Base-by-base conservation (phyloP, 805 yeast genomes). In the Candida lessepsii region DNA sequence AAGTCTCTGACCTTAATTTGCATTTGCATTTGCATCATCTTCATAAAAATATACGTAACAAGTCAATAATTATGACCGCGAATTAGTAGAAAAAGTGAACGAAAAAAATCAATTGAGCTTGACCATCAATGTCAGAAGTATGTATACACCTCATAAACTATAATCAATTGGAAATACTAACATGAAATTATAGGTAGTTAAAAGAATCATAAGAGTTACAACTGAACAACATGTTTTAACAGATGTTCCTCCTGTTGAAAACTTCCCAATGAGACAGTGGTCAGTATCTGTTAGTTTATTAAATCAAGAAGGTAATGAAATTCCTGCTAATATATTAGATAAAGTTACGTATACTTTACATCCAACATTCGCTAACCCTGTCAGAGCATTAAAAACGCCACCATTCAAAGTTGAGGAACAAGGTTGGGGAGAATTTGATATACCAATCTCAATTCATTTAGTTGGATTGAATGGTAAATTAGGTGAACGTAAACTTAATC, bases 381-480 rank as follows among this genome's bases (percentile, higher is more conserved):
- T 78, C 48, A 78, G 97, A 60, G 72, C 83, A 9, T 61, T 88
- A 57, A 86, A 85, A 56, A 82, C 81, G 55, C 77, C 85, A 8
- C 99, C 99, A 9, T 91, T 90, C 66, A 76, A 67, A 56, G 83
- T 91, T 42, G 86, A 80, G 55, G 99, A 91, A 61, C 83, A 87
- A 67, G 99, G 99, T 37, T 91, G 99, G 98, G 99, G 98, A 60
- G 98, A 91, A 51, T 91, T 91, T 56, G 96, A 90, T 57, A 75
- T 93, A 58, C 86, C 86, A 27, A 81, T 93, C 45, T 74, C 85
- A 24, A 70, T 90, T 30, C 84, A 84, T 46, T 67, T 86, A 32
- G 73, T 83, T 14, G 75, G 75, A 10, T 54, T 69, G 32, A 55
- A 61, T 16, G 98, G 95, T 45, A 86, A 84, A 57, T 85, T 83